A percentile compares a stretch with the other conserved stretches of the same genome.
Evolutionary conservation across 306 rosid species (phyloP).

Genomic region (Quercus berberidifolia): DNA sequence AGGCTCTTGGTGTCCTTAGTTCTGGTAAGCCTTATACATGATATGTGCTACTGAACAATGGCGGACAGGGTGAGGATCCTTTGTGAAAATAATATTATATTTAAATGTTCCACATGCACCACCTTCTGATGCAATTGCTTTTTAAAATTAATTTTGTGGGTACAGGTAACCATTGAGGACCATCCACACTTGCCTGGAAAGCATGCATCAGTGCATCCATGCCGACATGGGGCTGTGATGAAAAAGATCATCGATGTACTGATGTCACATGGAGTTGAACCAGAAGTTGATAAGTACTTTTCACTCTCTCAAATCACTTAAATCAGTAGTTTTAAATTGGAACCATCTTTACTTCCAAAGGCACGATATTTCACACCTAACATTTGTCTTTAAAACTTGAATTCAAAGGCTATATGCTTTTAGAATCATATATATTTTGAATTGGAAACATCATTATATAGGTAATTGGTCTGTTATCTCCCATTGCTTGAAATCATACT

Average conservation of each 20-base stretch:
- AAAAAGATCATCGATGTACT: conserved; percentile 91
- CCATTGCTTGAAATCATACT: too few relatives aligned
- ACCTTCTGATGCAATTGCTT: not conserved
- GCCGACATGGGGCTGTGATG: conserved; percentile 96
- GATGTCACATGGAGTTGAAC: conserved; percentile 96
- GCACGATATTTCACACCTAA: too few relatives aligned
- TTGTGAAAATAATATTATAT: not conserved
- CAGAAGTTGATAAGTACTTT: conserved; percentile 88
- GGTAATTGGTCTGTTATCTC: too few relatives aligned
- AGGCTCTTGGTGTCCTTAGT: too few relatives aligned
- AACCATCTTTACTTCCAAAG: too few relatives aligned
- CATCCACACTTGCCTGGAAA: conserved; percentile 96
- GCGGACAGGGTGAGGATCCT: not conserved
- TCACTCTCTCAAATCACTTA: not conserved
- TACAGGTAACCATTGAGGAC: conserved; percentile 89
- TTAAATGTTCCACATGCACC: not conserved
- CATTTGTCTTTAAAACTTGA: too few relatives aligned
- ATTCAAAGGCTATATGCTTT: too few relatives aligned
- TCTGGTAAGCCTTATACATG: too few relatives aligned
- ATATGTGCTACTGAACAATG: too few relatives aligned
- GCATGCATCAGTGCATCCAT: conserved; percentile 97
- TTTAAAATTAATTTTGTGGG: not conserved
- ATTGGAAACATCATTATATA: too few relatives aligned
- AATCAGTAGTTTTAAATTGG: too few relatives aligned
- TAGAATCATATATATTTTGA: too few relatives aligned